phyloP scores from a whole-genome alignment of 495 filamentous ascomycete genomes.

The Aspergillus leporis region DNA sequence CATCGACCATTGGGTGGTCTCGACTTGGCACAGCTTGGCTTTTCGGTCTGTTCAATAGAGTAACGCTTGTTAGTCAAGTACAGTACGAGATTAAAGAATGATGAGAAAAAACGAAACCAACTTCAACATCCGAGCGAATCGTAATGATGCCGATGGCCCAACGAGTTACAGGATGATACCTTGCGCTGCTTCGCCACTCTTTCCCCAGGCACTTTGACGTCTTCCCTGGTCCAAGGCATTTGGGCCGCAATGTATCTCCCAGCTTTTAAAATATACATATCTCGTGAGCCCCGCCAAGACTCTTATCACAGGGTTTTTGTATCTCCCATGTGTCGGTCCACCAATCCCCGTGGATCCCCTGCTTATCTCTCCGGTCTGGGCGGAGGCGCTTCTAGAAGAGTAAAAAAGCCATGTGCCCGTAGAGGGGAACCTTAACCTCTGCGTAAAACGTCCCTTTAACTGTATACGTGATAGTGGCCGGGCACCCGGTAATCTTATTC shows the following conservation, averaged over 20 bases:
- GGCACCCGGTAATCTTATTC: not conserved
- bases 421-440: not conserved
- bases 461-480: not conserved
- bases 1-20: not conserved
- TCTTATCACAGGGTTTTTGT: not conserved
- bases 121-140: not conserved
- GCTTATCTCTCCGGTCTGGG: conserved; percentile 1
- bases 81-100: too few species aligned
- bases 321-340: not conserved
- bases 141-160: not conserved
- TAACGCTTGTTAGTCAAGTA: not conserved
- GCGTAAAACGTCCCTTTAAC: not conserved
- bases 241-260: not conserved
- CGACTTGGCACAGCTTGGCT: conserved; percentile 12
- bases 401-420: not conserved
- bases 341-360: not conserved
- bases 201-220: not conserved
- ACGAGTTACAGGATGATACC: too few species aligned
- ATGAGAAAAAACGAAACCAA: too few species aligned
- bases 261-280: not conserved
- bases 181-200: too few species aligned
- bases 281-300: not conserved
- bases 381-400: not conserved
- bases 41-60: not conserved
- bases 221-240: not conserved